Evolutionary conservation across 2,329 filamentous ascomycete genomes (phyloP).

Genomic region (Didymella pinodella): DNA sequence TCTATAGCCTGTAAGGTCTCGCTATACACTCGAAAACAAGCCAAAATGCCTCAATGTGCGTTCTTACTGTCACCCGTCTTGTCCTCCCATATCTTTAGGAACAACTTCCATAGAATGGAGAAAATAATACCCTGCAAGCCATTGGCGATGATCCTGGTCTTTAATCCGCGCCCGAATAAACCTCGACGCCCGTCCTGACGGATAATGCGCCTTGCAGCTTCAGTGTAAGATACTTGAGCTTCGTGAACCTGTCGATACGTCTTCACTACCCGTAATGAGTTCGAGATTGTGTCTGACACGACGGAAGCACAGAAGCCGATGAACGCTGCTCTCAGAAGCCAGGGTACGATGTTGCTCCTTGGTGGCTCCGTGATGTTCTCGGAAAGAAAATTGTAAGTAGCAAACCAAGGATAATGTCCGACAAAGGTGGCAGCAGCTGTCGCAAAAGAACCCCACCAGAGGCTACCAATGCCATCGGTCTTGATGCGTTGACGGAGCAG

Average conservation of each 20-base stretch:
- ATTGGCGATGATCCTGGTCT: conserved; percentile 43
- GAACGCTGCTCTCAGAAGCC: conserved; percentile 39
- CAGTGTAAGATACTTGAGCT: conserved; percentile 36
- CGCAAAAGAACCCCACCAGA: conserved; percentile 45
- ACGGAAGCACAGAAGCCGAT: conserved; percentile 44
- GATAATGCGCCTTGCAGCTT: conserved; percentile 37
- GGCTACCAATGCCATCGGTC: conserved; percentile 36
- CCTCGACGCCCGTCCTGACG: conserved; percentile 36
- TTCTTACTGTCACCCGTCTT: conserved; percentile 16
- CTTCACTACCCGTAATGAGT: conserved; percentile 41
- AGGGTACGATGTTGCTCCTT: conserved; percentile 31
- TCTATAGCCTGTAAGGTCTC: neutral
- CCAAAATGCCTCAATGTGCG: neutral
- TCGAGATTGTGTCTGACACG: conserved; percentile 40
- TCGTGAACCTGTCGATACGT: conserved; percentile 44
- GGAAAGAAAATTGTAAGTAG: conserved; percentile 39
- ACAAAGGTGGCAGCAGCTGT: conserved; percentile 44
- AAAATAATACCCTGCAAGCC: conserved; percentile 42
- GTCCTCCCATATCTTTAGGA: conserved; percentile 39
- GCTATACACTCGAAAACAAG: neutral
- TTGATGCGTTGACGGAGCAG: conserved; percentile 36
- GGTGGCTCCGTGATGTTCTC: conserved; percentile 33
- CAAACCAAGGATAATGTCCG: conserved; percentile 44
- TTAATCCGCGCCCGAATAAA: conserved; percentile 38
- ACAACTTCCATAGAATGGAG: conserved; percentile 43